A percentile compares a stretch with the other conserved stretches of the same genome.
phyloP scores from a whole-genome alignment of 2,329 filamentous ascomycete species.

The Graphiopsis chlorocephala region DNA sequence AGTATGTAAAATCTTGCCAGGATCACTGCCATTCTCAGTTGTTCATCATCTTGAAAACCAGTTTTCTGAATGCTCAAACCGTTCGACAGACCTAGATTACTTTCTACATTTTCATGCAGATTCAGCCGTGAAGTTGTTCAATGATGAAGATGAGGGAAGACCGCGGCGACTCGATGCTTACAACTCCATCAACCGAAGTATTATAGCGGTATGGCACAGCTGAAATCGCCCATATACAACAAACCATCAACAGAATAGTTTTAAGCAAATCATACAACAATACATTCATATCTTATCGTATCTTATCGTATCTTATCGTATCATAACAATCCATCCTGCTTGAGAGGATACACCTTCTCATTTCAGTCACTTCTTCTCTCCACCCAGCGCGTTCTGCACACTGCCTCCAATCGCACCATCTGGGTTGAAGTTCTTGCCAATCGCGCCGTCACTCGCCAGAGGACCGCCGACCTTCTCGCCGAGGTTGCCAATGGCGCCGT shows the following conservation, averaged over 20 bases:
- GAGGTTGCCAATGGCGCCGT: constrained; percentile 37
- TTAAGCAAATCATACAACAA: fast-evolving
- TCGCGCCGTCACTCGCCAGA: constrained; percentile 34
- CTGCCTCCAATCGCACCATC: constrained; percentile 37
- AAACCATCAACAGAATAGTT: neutral
- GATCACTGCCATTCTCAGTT: no score
- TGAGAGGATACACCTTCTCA: no score
- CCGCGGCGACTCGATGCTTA: neutral
- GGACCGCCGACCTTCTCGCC: constrained; percentile 40
- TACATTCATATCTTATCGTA: neutral
- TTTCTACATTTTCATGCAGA: no score
- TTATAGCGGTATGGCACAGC: no score
- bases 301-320: neutral
- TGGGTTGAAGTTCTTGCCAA: constrained; percentile 40
- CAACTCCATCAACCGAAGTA: neutral
- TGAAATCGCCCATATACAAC: no score
- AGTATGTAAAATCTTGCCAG: no score
- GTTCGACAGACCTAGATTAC: no score
- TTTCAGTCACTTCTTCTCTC: constrained; percentile 25
- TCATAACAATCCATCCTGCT: neutral
- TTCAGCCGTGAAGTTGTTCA: no score
- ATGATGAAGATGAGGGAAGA: neutral
- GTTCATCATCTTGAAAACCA: no score
- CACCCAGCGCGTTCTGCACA: constrained; percentile 37
- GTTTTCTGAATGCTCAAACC: no score